These are phyloP conservation scores for Cryptococcus sp. DNA, from an alignment of 1,284 basidiomycete genomes.

Conservation along the genomic window DNA sequence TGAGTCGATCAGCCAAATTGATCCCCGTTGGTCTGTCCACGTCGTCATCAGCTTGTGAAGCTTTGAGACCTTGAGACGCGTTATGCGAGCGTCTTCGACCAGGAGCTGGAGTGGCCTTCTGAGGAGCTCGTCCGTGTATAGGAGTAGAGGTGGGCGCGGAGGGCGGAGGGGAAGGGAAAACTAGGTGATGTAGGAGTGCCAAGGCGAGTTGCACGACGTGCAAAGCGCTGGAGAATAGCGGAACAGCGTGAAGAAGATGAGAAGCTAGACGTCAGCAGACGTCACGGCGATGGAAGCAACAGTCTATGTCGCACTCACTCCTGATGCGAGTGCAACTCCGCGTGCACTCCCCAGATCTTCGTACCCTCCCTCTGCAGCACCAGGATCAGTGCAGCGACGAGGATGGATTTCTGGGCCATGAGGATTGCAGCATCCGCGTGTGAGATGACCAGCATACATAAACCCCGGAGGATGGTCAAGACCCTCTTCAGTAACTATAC, in stretches of 20 bases:
- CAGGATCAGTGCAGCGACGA: conserved; percentile 36
- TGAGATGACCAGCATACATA: conserved; percentile 33
- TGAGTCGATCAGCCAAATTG: conserved; percentile 29
- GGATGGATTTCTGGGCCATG: conserved; percentile 32
- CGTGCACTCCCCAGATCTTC: conserved; percentile 36
- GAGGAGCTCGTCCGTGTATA: not conserved
- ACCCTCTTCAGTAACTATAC: conserved; percentile 11
- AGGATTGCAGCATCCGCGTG: conserved; percentile 39
- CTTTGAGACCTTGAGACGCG: not conserved
- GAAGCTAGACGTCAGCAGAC: not conserved
- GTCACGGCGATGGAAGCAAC: not conserved
- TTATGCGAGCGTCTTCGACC: not conserved
- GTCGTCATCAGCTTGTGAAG: conserved; percentile 3
- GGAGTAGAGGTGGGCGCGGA: not conserved
- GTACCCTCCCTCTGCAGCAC: conserved; percentile 33
- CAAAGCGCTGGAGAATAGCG: conserved; percentile 25
- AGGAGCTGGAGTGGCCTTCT: too few species aligned
- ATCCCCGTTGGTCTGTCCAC: conserved; percentile 31
- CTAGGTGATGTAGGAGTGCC: conserved; percentile 43
- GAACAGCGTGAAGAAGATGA: not conserved
- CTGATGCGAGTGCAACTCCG: conserved; percentile 8
- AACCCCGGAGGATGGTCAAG: conserved; percentile 19
- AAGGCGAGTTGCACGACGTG: conserved; percentile 31
- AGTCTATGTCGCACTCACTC: conserved; percentile 25
- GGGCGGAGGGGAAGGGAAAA: conserved; percentile 34